These are phyloP conservation scores for Ophiobolus disseminans DNA, from an alignment of 2,329 filamentous ascomycete genomes.

Conservation along the genomic window DNA sequence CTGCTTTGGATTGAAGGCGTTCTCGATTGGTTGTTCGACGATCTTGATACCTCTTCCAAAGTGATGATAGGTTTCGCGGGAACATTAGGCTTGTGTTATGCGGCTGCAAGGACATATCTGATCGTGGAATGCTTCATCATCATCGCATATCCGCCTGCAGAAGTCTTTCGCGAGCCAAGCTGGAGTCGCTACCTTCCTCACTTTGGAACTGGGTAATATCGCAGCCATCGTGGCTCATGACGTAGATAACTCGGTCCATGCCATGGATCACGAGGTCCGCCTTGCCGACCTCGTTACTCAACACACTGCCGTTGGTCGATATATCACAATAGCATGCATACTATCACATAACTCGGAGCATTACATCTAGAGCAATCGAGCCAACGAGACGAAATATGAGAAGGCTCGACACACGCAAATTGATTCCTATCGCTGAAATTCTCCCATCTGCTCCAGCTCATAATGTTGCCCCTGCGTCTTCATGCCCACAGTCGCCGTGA, in stretches of 20 bases:
- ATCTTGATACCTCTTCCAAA: neutral
- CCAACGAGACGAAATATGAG: no score
- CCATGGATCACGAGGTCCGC: no score
- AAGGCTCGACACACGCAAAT: no score
- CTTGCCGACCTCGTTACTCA: no score
- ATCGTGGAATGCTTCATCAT: constrained; percentile 2
- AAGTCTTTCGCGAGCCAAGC: neutral
- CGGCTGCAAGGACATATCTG: neutral
- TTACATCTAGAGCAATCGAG: no score
- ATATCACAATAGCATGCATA: no score
- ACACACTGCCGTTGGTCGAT: no score
- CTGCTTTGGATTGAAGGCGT: no score
- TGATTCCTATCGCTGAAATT: neutral
- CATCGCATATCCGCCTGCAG: neutral
- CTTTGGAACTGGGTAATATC: neutral
- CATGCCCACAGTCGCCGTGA: neutral
- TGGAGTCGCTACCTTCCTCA: constrained; percentile 1
- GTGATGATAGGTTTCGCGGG: neutral
- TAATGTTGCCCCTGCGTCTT: neutral
- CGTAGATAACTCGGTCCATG: no score
- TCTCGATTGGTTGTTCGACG: neutral
- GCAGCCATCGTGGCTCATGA: no score
- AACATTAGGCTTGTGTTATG: neutral
- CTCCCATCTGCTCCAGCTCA: neutral
- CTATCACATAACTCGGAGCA: no score